Percentiles rank a stretch among this genome's conserved stretches.
These are phyloP conservation scores for Cytospora schulzeri DNA, from an alignment of 2,329 filamentous ascomycete genomes.

Conservation along the genomic window DNA sequence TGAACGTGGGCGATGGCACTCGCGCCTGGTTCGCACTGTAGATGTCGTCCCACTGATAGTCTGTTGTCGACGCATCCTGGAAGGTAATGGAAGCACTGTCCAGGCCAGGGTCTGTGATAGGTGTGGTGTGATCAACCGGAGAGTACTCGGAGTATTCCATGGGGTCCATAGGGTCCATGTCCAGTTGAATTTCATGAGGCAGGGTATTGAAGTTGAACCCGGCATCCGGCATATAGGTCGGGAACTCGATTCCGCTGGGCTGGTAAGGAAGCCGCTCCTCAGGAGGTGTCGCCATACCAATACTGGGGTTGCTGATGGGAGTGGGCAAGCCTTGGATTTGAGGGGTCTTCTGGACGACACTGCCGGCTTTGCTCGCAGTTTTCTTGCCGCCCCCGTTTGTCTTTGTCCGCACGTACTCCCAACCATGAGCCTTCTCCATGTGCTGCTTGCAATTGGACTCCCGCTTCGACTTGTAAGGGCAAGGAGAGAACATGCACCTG, in stretches of 20 bases:
- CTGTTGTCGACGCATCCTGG: slow-evolving; percentile 53
- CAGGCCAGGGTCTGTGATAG: slow-evolving; percentile 40
- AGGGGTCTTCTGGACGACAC: slow-evolving; percentile 56
- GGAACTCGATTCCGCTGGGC: slow-evolving; percentile 48
- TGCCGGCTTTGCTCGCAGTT: slow-evolving; percentile 46
- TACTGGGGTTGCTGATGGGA: slow-evolving; percentile 60
- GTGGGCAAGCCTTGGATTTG: slow-evolving; percentile 63
- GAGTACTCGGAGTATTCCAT: slow-evolving; percentile 37
- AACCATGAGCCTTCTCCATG: slow-evolving; percentile 95
- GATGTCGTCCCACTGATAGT: slow-evolving; percentile 66
- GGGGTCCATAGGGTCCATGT: slow-evolving; percentile 30
- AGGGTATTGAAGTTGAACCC: slow-evolving; percentile 48
- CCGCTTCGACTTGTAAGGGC: slow-evolving; percentile 92
- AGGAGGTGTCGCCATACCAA: slow-evolving; percentile 59
- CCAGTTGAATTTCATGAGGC: slow-evolving; percentile 44
- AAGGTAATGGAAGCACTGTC: slow-evolving; percentile 58
- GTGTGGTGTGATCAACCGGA: slow-evolving; percentile 54
- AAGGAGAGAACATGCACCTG: slow-evolving; percentile 79
- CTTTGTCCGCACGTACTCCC: slow-evolving; percentile 90
- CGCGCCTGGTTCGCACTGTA: slow-evolving; percentile 50
- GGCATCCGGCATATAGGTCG: slow-evolving; percentile 47
- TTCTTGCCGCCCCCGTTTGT: slow-evolving; percentile 67
- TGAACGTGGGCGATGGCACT: slow-evolving; percentile 49
- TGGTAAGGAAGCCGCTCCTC: slow-evolving; percentile 47
- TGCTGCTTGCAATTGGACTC: slow-evolving; percentile 98